These are phyloP conservation scores for Solanum virginianum DNA, from an alignment of 257 asterid genomes.

Conservation along the genomic window DNA sequence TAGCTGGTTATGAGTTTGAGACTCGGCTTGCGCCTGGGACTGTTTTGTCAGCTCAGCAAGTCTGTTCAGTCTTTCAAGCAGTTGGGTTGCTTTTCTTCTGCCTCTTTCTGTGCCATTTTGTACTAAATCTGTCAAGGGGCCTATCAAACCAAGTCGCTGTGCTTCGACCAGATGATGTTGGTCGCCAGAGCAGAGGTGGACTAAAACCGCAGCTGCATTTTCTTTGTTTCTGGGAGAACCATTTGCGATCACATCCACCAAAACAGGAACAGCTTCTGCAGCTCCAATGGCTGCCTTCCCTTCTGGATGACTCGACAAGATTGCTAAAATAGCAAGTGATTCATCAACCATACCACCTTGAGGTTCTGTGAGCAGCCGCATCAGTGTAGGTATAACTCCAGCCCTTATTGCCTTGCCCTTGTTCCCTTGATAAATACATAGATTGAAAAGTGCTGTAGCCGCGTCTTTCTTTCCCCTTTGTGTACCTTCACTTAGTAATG, in stretches of 20 bases:
- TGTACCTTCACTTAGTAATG: constrained; percentile 6
- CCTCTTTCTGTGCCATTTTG: constrained; percentile 6
- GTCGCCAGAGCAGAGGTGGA: constrained; percentile 2
- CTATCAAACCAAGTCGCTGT: not conserved
- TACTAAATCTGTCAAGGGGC: not conserved
- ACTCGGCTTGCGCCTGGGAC: not conserved
- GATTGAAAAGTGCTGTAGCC: constrained; percentile 16
- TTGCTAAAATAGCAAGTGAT: constrained; percentile 11
- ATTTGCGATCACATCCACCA: constrained; percentile 5
- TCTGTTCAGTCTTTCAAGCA: constrained; percentile 6
- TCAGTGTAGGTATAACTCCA: constrained; percentile 9
- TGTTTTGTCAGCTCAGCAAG: not conserved
- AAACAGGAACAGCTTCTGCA: constrained; percentile 7
- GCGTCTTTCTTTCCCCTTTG: constrained; percentile 15
- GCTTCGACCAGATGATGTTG: constrained; percentile 4
- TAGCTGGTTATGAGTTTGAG: not conserved
- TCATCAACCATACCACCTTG: constrained; percentile 10
- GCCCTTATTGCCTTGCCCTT: constrained; percentile 13
- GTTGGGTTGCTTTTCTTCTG: not conserved
- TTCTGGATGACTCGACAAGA: constrained; percentile 6
- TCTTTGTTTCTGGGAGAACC: constrained; percentile 15
- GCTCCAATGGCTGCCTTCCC: constrained; percentile 9
- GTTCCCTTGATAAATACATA: constrained; percentile 15
- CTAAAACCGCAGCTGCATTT: constrained; percentile 6
- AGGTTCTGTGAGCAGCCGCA: not conserved